These are phyloP conservation scores for Colletotrichum costaricense DNA, from an alignment of 2,329 filamentous ascomycete species.

Conservation along the genomic window DNA sequence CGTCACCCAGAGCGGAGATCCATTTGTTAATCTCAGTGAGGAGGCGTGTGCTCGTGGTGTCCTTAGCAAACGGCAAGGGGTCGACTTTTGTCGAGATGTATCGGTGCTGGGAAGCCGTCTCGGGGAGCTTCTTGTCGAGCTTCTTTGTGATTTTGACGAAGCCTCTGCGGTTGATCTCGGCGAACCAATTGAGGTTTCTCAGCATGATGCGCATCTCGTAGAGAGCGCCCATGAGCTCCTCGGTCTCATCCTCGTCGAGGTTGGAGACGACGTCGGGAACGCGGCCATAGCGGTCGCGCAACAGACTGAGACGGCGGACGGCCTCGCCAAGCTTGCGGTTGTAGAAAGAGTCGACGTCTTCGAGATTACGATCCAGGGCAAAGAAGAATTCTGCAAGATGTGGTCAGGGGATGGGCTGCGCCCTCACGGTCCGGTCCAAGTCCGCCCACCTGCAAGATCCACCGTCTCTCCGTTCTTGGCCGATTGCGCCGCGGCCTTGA, in stretches of 20 bases:
- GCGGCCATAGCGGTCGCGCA: slow-evolving; percentile 88
- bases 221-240: slow-evolving; percentile 90
- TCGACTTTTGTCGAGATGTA: slow-evolving; percentile 95
- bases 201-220: slow-evolving; percentile 89
- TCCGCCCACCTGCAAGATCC: slow-evolving; percentile 87
- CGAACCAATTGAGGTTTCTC: slow-evolving; percentile 96
- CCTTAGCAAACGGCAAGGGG: slow-evolving; percentile 87
- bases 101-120: slow-evolving; percentile 80
- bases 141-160: slow-evolving; percentile 99
- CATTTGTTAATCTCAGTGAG: slow-evolving; percentile 84
- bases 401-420: slow-evolving; percentile 51
- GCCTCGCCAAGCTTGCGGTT: slow-evolving; percentile 94
- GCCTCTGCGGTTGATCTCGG: slow-evolving; percentile 92
- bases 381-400: slow-evolving; percentile 87
- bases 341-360: slow-evolving; percentile 96
- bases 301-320: slow-evolving; percentile 83
- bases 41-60: slow-evolving; percentile 59
- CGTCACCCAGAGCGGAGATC: slow-evolving; percentile 84
- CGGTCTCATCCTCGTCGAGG: slow-evolving; percentile 87
- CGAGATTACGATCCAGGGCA: slow-evolving; percentile 94
- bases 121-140: slow-evolving; percentile 91
- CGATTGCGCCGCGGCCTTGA: slow-evolving; percentile 80
- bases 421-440: slow-evolving; percentile 42
- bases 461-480: slow-evolving; percentile 77
- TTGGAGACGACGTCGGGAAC: slow-evolving; percentile 75